A percentile compares a stretch with the other conserved stretches of the same genome.
Conservation (phyloP, 2,329 filamentous ascomycete species). For the Lecanosticta acicola region DNA sequence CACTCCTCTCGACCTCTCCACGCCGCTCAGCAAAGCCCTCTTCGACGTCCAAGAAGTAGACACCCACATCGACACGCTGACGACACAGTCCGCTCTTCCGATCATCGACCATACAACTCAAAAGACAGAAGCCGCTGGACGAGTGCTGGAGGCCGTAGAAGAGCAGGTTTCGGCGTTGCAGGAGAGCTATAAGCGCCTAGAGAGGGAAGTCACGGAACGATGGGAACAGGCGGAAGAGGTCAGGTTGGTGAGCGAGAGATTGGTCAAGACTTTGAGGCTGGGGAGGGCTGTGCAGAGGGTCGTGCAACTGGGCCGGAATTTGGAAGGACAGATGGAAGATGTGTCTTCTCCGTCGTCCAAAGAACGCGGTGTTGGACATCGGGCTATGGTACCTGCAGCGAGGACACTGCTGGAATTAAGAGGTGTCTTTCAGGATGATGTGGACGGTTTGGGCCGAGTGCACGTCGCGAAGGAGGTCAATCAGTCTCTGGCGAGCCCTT, state of each 20-base stretch:
- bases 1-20: slow-evolving; percentile 84
- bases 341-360: slow-evolving; percentile 40
- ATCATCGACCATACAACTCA: slow-evolving; percentile 71
- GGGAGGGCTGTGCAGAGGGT: slow-evolving; percentile 71
- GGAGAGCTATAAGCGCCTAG: slow-evolving; percentile 76
- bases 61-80: slow-evolving; percentile 86
- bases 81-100: slow-evolving; percentile 75
- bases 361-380: slow-evolving; percentile 51
- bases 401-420: slow-evolving; percentile 67
- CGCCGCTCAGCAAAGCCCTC: slow-evolving; percentile 83
- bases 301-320: slow-evolving; percentile 73
- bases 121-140: slow-evolving; percentile 66
- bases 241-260: slow-evolving; percentile 65
- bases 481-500: slow-evolving; percentile 62
- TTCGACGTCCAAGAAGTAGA: slow-evolving; percentile 98
- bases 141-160: slow-evolving; percentile 71
- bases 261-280: slow-evolving; percentile 74
- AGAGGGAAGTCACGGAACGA: slow-evolving; percentile 79
- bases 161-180: slow-evolving; percentile 73
- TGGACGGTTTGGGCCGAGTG: slow-evolving; percentile 59
- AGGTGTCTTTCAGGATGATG: slow-evolving; percentile 41
- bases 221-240: slow-evolving; percentile 84
- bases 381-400: slow-evolving; percentile 73
- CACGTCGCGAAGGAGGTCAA: slow-evolving; percentile 66
- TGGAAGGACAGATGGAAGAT: slow-evolving; percentile 80